A percentile compares a stretch with the other conserved stretches of the same genome.
These are phyloP conservation scores for Yamadazyma paraphyllophila DNA, from an alignment of 805 yeast species.

Conservation along the genomic window DNA sequence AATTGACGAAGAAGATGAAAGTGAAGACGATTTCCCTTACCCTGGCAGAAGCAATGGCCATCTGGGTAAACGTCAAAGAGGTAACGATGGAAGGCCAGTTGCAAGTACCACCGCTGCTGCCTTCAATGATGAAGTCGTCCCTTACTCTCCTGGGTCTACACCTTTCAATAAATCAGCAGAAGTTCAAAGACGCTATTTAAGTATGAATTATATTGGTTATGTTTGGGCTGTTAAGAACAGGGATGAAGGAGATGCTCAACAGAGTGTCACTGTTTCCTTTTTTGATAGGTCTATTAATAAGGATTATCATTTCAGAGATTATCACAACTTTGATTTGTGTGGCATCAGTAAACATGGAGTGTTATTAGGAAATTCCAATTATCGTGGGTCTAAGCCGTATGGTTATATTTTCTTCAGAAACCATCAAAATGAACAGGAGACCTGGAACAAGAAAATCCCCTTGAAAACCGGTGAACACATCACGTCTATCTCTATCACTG, in stretches of 20 bases:
- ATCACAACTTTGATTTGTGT: constrained; percentile 69
- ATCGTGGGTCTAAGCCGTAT: constrained; percentile 15
- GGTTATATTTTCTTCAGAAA: constrained; percentile 57
- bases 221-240: constrained; percentile 64
- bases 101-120: neutral
- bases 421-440: constrained; percentile 59
- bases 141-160: constrained; percentile 86
- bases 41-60: constrained; percentile 22
- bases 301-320: constrained; percentile 85
- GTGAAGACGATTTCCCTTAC: constrained; percentile 22
- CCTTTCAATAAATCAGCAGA: constrained; percentile 42
- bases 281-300: constrained; percentile 73
- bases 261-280: constrained; percentile 82
- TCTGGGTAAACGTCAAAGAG: constrained; percentile 24
- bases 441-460: constrained; percentile 71
- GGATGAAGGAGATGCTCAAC: constrained; percentile 25
- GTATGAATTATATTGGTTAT: constrained; percentile 79
- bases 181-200: constrained; percentile 67
- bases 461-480: constrained; percentile 53
- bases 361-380: constrained; percentile 49
- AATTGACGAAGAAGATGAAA: constrained; percentile 56
- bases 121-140: constrained; percentile 36
- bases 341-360: constrained; percentile 67
- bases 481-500: constrained; percentile 64
- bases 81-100: constrained; percentile 5